Evolutionary conservation across 1,139 yeast species (phyloP), one percentile per base, ranked within the genome.

Genomic region (Candida sp.): DNA sequence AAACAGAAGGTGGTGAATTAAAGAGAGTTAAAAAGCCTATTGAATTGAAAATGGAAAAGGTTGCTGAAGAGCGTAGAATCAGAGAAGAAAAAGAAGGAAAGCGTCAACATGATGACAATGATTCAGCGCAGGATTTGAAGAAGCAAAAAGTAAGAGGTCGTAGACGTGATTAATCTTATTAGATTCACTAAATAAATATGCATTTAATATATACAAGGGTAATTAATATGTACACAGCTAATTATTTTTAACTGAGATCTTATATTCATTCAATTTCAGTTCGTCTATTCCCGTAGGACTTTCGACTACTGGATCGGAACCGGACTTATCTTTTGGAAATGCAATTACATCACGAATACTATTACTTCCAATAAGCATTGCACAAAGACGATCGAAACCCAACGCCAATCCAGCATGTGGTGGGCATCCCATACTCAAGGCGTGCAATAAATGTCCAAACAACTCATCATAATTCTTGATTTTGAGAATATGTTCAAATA

Each of bases 321-420:
- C 99, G 5, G 88, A 79, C 52, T 86, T 84, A 40, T 91, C 89
- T 64, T 93, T 93, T 1, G 99, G 99, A 62, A n/a, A 93, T 1
- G 99, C 96, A 52, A 93, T 86, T 2, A 93, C 99, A 59, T 93
- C 97, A 53, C 97, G 70, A 36, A 93, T 90, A 50, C 88, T 86
- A 4, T 72, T 58, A 27, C 85, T 75, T 1, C 90, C 95, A 21
- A 84, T 68, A 33, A 93, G 61, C 91, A 93, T 89, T 1, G 99
- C 95, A 56, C 95, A 84, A 71, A 93, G 71, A 49, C 99, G 73
- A 62, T 93, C 99, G 54, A 93, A 87, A 0, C 99, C 99, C 43
- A 93, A 72, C 0, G 99, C 99, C 42, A 93, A 72, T 0, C 99
- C 99, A 2, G 98, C 97, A 67, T 93, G 99, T 0, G 99, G 99